Evolutionary conservation across 1,284 basidiomycete genomes (phyloP), one percentile per base, ranked within the genome.

Genomic region (Vanrija sp.): DNA sequence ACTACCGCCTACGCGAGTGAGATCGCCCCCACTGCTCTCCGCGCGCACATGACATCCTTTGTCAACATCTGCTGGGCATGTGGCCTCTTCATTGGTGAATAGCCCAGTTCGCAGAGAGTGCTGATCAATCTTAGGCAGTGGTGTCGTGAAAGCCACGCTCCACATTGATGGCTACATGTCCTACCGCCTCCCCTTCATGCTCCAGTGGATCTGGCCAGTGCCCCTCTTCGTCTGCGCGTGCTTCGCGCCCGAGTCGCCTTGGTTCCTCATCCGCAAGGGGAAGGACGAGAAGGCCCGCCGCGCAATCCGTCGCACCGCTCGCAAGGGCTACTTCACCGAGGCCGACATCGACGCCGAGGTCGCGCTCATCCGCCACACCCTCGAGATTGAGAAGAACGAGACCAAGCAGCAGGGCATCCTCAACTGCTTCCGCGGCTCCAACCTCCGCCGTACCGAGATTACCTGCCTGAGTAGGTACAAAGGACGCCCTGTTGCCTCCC

Each of bases 1-100:
- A 78, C 78, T 6, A 75, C 72, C 23, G 72, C 77, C 1, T 80
- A 78, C 59, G 78, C 78, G 10, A 69, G 75, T 18, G 78, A 80
- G 47, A 73, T 79, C 24, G 74, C 70, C 38, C 78, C 78, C 3
- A 73, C 77, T 39, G 65, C 45, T 3, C n/a, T 49, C 15, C 45
- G 52, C 7, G 41, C 52, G 6, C 41, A 36, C 39, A 36, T 50
- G 22, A 48, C 45, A 1, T 19, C 41, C 3, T 58, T 27, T 10
- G 52, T 78, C 54, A 77, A 77, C 61, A 65, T 77, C 41, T 78
- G 77, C 64, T 79, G 77, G 78, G 78, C 71, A 23, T 57, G 68
- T 27, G 73, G 43, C 6, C 14, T 20, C 3, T 18, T n/a, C 43
- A 24, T 16, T 31, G 16, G n/a, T n/a, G n/a, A n/a, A n/a, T n/a